Evolutionary conservation across 805 yeast species (phyloP), one percentile per base, ranked within the genome.

Genomic region (Phaffomyces opuntiae): DNA sequence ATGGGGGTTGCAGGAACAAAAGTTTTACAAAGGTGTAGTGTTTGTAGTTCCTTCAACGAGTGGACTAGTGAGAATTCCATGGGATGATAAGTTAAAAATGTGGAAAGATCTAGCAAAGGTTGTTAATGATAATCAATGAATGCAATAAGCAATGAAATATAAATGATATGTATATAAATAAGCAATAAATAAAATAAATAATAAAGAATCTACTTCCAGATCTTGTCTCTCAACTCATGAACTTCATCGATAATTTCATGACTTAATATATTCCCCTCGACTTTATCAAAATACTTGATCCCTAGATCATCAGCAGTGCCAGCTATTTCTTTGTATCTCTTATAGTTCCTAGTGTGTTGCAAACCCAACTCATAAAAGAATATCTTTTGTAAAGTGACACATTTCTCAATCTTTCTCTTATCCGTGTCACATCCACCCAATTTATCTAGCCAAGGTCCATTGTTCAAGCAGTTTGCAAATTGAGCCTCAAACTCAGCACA

Each of bases 41-140:
- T 80, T 71, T 60, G 88, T 84, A 7, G 72, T 83, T 26, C 89
- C 90, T 3, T 80, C 80, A 39, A 83, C 90, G 0, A 81, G 88
- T 6, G 91, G 91, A 2, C 61, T 85, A 8, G 90, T 81, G 9
- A 72, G 82, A 9, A 64, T 79, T 55, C 63, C 69, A 27, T 66
- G 65, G 46, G 65, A 62, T 0, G 70, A 68, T 36, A 80, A 80
- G 55, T 55, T 77, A 42, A 53, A 46, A 5, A 51, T 73, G 16
- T 83, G 88, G 88, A 53, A 55, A 13, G 60, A 60, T 12, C 53
- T 82, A 44, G 51, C 45, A 9, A 21, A 11, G 1, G 13, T 49
- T 13, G 44, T 49, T 9, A 29, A 36, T 14, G 26, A 29, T 24
- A 11, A 26, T 7, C 6, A 26, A n/a, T 33, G 9, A 17, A 17